phyloP scores from a whole-genome alignment of 2,329 filamentous ascomycete species.

The Coleophoma cylindrospora region DNA sequence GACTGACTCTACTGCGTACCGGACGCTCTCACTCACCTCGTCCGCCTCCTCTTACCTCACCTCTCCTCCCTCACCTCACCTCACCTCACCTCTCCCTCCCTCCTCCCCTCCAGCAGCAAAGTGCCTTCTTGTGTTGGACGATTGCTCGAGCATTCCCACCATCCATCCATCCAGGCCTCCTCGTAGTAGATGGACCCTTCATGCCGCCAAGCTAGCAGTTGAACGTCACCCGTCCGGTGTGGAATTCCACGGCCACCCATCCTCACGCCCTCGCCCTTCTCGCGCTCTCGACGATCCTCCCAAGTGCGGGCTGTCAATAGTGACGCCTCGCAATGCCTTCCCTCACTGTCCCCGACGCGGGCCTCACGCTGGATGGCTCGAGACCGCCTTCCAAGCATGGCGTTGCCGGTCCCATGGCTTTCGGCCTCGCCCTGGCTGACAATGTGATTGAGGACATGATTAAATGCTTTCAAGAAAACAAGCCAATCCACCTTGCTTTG shows the following conservation, averaged over 20 bases:
- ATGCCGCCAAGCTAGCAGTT: background rate
- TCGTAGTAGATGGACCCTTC: background rate
- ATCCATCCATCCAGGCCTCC: background rate
- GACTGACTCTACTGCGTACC: too few relatives aligned
- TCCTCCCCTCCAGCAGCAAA: background rate
- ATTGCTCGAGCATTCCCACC: background rate
- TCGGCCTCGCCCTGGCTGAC: constrained; percentile 53
- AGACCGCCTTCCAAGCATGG: constrained; percentile 35
- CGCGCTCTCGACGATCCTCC: background rate
- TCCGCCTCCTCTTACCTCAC: background rate
- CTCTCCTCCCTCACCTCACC: background rate
- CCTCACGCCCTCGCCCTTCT: background rate
- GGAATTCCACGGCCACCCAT: background rate
- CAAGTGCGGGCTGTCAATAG: background rate
- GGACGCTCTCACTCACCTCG: background rate
- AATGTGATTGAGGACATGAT: constrained; percentile 59
- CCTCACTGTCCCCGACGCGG: constrained; percentile 51
- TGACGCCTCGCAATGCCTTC: constrained; percentile 38
- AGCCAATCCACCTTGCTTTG: constrained; percentile 51
- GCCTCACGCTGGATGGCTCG: constrained; percentile 45
- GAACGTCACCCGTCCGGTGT: background rate
- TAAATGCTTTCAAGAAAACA: constrained; percentile 50
- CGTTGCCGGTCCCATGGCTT: constrained; percentile 46
- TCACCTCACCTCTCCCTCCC: background rate
- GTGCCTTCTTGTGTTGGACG: background rate